phyloP scores from a whole-genome alignment of 108 stramenopile species.

The Cyclotella distinguenda region DNA sequence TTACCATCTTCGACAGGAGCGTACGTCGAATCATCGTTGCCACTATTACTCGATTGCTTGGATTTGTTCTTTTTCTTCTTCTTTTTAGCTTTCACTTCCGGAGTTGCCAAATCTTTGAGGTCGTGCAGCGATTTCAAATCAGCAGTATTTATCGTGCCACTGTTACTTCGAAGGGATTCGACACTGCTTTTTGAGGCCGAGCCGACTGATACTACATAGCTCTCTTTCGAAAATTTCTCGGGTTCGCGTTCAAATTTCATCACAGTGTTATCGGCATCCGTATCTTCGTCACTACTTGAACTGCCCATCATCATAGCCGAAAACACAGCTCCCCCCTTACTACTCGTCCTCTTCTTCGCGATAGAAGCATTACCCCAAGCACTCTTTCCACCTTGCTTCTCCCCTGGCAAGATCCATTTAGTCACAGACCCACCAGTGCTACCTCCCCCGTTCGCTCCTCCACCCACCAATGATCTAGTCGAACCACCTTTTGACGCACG shows the following conservation, averaged over 20 bases:
- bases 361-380: slow-evolving; percentile 24
- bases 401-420: slow-evolving; percentile 48
- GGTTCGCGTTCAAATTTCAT: too few species aligned
- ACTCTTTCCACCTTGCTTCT: slow-evolving; percentile 20
- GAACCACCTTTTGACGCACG: slow-evolving; percentile 12
- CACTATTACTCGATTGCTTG: neutral
- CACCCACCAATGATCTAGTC: slow-evolving; percentile 1
- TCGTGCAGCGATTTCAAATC: neutral
- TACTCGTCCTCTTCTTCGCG: slow-evolving; percentile 40
- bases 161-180: too few species aligned
- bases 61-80: slow-evolving; percentile 27
- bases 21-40: neutral
- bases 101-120: neutral
- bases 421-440: slow-evolving; percentile 14
- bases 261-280: slow-evolving; percentile 18
- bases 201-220: slow-evolving; percentile 1
- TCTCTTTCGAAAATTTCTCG: neutral
- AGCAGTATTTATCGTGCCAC: too few species aligned
- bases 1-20: neutral
- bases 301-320: slow-evolving; percentile 87
- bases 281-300: slow-evolving; percentile 79
- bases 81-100: slow-evolving; percentile 17
- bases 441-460: slow-evolving; percentile 18
- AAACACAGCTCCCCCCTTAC: slow-evolving; percentile 64
- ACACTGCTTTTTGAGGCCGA: slow-evolving; percentile 3